A percentile compares a stretch with the other conserved stretches of the same genome.
Evolutionary conservation across 148 eudicot species (phyloP).

Genomic region (Arbutus unedo): DNA sequence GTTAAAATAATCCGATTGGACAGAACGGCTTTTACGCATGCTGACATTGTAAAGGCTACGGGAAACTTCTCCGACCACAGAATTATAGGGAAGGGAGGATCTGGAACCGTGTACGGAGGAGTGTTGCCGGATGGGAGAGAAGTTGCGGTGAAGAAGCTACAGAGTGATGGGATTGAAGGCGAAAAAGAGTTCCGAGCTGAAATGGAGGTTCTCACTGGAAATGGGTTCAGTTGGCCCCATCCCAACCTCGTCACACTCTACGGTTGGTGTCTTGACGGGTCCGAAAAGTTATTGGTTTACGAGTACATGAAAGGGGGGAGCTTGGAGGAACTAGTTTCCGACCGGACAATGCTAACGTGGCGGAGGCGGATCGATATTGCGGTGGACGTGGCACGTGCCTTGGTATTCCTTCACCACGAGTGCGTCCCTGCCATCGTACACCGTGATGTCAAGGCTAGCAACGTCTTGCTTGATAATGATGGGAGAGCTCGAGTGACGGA

Average conservation of each 20-base stretch:
- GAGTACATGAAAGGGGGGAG: conserved; percentile 96
- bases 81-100: conserved; percentile 83
- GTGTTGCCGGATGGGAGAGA: conserved; percentile 78
- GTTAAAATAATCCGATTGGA: conserved; percentile 71
- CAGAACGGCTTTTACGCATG: conserved; percentile 70
- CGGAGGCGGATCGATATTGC: conserved; percentile 56
- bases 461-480: conserved; percentile 65
- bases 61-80: conserved; percentile 61
- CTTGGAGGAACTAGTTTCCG: conserved; percentile 67
- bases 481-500: conserved; percentile 86
- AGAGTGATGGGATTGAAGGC: conserved; percentile 75
- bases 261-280: conserved; percentile 92
- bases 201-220: conserved; percentile 77
- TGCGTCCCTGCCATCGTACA: conserved; percentile 82
- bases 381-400: conserved; percentile 69
- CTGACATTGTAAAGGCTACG: conserved; percentile 78
- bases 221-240: conserved; percentile 82
- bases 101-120: conserved; percentile 76
- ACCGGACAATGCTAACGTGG: conserved; percentile 50
- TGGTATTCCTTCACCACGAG: conserved; percentile 83
- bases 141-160: conserved; percentile 87
- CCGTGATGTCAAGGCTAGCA: conserved; percentile 93
- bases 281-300: conserved; percentile 70
- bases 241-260: conserved; percentile 87
- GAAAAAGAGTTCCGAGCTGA: conserved; percentile 85